Base-by-base conservation (phyloP, 495 filamentous ascomycete genomes). In the Penicillium daleae region DNA sequence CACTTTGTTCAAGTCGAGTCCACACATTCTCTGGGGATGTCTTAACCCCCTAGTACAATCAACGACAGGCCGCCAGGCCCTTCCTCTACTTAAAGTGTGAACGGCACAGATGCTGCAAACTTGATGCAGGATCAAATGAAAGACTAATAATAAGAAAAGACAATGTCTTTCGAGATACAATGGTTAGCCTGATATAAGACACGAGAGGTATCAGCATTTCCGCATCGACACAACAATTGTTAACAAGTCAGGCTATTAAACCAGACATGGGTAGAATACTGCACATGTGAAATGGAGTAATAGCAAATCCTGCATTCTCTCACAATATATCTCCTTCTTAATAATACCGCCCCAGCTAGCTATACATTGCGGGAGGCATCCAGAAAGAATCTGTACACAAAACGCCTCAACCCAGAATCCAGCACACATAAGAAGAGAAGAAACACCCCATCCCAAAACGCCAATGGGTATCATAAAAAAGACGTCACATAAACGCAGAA, bases 381-480 rank as follows among this genome's bases (percentile, higher is more conserved):
- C 37, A 33, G 24, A 24, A 56, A 42, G 10, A 33, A 17, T 32
- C n/a, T 54, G 31, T 54, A 54, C 50, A 52, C 29, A 19, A 32
- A 54, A 54, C 51, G 51, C 51, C 17, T 33, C 17, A 17, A 15
- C n/a, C 19, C 15, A n/a, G 19, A n/a, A 15, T 39, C 19, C n/a
- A n/a, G n/a, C 51, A 26, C 58, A 27, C 15, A 54, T 5, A 13
- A 44, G 35, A 12, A 59, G 32, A 64, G 22, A 50, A 24, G 35
- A 53, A 51, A 37, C 40, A 19, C 37, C 27, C 52, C 53, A 68
- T 49, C 60, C 46, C 48, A 24, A 49, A 70, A 73, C 69, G 67
- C 69, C 62, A 60, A 68, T 72, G 70, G 70, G 70, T 72, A 72
- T 72, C 70, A 66, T 65, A 56, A 59, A 21, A n/a, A 61, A 64